Evolutionary conservation across 148 eudicot genomes (phyloP).

Genomic region (Rhododendron ovatum): DNA sequence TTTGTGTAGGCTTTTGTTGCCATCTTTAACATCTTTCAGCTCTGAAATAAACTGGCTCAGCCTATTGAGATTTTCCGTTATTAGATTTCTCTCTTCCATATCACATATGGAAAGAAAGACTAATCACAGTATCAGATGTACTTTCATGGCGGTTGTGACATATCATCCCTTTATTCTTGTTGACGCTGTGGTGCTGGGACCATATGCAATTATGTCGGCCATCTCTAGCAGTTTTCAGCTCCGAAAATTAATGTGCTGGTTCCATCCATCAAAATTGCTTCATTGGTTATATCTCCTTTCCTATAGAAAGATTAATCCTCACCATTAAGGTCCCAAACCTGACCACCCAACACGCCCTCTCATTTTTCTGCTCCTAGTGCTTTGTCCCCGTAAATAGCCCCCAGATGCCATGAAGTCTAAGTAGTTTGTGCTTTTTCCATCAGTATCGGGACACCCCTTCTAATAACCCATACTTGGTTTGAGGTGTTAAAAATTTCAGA

Average conservation of each 20-base stretch:
- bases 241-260: neutral
- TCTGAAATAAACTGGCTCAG: neutral
- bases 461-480: neutral
- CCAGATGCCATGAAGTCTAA: neutral
- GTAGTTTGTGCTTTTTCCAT: neutral
- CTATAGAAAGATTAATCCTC: neutral
- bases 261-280: neutral
- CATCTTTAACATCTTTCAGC: neutral
- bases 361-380: neutral
- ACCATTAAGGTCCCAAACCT: neutral
- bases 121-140: neutral
- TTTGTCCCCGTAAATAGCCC: neutral
- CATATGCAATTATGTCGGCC: neutral
- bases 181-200: neutral
- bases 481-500: neutral
- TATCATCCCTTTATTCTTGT: neutral
- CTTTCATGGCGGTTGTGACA: neutral
- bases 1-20: neutral
- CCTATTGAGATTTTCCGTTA: neutral
- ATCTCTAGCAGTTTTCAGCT: neutral
- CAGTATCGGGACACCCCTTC: neutral
- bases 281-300: neutral
- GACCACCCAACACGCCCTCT: neutral
- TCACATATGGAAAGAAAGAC: neutral
- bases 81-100: neutral